Evolutionary conservation across 2,329 filamentous ascomycete genomes (phyloP).

Genomic region (Alternaria viburni): DNA sequence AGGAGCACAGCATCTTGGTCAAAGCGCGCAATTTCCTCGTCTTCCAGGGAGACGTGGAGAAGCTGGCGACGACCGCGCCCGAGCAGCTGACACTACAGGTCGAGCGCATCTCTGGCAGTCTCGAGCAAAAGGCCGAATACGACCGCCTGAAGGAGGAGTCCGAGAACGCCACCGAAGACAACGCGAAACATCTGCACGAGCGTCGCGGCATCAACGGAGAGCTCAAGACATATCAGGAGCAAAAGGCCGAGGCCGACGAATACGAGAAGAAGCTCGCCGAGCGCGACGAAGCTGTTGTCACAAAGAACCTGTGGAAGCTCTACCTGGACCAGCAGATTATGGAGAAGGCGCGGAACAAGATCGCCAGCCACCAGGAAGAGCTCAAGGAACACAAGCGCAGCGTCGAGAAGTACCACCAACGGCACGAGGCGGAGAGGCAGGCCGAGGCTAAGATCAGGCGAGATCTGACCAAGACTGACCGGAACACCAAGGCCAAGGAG

Average conservation of each 20-base stretch:
- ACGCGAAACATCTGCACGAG: slow-evolving; percentile 84
- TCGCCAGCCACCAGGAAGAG: slow-evolving; percentile 92
- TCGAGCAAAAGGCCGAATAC: slow-evolving; percentile 94
- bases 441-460: slow-evolving; percentile 80
- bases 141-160: slow-evolving; percentile 86
- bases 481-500: slow-evolving; percentile 82
- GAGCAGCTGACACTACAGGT: slow-evolving; percentile 92
- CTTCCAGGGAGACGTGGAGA: slow-evolving; percentile 97
- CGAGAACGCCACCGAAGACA: slow-evolving; percentile 86
- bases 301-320: slow-evolving; percentile 94
- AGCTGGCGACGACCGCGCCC: slow-evolving; percentile 92
- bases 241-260: slow-evolving; percentile 93
- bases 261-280: slow-evolving; percentile 91
- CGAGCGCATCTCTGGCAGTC: slow-evolving; percentile 94
- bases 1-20: slow-evolving; percentile 95
- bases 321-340: slow-evolving; percentile 94
- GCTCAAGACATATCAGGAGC: slow-evolving; percentile 96
- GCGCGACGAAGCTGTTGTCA: slow-evolving; percentile 87
- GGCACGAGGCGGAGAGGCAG: slow-evolving; percentile 79
- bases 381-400: slow-evolving; percentile 90
- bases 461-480: slow-evolving; percentile 82
- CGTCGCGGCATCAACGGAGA: slow-evolving; percentile 95
- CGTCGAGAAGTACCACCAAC: slow-evolving; percentile 81
- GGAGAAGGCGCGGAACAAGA: slow-evolving; percentile 87
- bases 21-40: slow-evolving; percentile 98